Evolutionary conservation across 1,139 yeast genomes (phyloP), one percentile per base, ranked within the genome.

Genomic region (Pichia sp.): DNA sequence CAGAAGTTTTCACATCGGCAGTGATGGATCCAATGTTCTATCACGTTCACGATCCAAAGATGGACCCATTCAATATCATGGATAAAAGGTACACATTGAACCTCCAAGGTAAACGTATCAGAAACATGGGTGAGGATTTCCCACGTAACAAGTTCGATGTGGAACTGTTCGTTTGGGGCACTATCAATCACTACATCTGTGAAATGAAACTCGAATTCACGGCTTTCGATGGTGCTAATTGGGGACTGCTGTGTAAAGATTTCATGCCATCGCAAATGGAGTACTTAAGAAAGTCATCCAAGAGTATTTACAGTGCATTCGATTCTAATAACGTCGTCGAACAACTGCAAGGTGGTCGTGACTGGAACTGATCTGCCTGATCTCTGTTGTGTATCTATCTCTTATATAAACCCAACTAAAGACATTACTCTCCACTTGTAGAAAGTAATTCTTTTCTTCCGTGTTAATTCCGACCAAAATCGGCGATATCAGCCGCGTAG

Each of bases 21-120:
- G 40, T 37, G 8, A 37, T 42, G 6, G 41, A 41, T 30, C 56
- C 56, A 12, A 39, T 53, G 41, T 52, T 53, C 31, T 53, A 53
- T 29, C 58, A 53, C 32, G 49, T 53, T 24, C 58, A 53, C 44
- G 51, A 51, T 37, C 58, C 58, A 13, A 53, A 53, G 29, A 44
- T 53, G 45, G 34, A 52, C 36, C 57, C 58, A 11, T 51, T 46
- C 33, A 36, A 34, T 8, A 51, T 48, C 22, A 29, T 51, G 32
- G 37, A 44, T 2, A 39, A 40, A 20, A 41, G 42, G 14, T 41
- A 50, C 23, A 49, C 52, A 10, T 38, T 39, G 4, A 47, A 52
- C 32, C 44, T 49, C 6, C 23, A 40, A 3, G 44, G 39, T 7
- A 28, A 42, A 6, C 38, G 30, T 12, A 42, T 52, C 9, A 44